A percentile compares a stretch with the other conserved stretches of the same genome.
Conservation (phyloP, 1,284 basidiomycete genomes). For the Vanrija sp. region DNA sequence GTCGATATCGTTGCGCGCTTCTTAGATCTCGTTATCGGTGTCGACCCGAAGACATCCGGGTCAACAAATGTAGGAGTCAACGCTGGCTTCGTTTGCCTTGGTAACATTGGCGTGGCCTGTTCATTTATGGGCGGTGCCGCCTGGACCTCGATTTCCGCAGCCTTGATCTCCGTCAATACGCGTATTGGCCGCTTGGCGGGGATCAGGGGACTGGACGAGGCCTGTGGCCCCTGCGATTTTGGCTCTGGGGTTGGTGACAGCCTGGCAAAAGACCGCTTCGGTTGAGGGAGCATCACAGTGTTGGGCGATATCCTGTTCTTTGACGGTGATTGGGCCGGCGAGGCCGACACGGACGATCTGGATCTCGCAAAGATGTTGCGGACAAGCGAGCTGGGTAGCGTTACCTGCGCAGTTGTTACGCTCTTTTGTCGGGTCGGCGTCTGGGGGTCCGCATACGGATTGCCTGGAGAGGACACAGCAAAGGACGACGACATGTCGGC, state of each 20-base stretch:
- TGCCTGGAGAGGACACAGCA: constrained; percentile 26
- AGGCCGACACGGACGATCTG: constrained; percentile 1
- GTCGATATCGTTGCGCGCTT: no score
- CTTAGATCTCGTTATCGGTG: background rate
- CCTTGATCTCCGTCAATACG: background rate
- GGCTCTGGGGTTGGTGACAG: constrained; percentile 17
- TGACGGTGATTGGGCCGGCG: constrained; percentile 11
- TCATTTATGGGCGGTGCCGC: no score
- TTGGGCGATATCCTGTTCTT: constrained; percentile 13
- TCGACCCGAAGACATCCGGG: background rate
- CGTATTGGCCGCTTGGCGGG: no score
- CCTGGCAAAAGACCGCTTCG: constrained; percentile 21
- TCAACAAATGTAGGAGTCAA: no score
- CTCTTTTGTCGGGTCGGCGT: constrained; percentile 28
- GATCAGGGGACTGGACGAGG: no score
- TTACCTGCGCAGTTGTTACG: background rate
- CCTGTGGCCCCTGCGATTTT: background rate
- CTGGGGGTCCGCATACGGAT: constrained; percentile 25
- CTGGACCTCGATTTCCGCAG: no score
- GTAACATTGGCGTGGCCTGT: background rate
- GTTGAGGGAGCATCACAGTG: constrained; percentile 28
- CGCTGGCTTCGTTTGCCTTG: no score
- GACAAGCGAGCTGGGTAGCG: constrained; percentile 36
- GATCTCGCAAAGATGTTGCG: constrained; percentile 34
- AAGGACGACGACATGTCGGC: constrained; percentile 31